Evolutionary conservation across 169 alveolate species (phyloP), one percentile per base, ranked within the genome.

Genomic region (Eimeria brunetti): DNA sequence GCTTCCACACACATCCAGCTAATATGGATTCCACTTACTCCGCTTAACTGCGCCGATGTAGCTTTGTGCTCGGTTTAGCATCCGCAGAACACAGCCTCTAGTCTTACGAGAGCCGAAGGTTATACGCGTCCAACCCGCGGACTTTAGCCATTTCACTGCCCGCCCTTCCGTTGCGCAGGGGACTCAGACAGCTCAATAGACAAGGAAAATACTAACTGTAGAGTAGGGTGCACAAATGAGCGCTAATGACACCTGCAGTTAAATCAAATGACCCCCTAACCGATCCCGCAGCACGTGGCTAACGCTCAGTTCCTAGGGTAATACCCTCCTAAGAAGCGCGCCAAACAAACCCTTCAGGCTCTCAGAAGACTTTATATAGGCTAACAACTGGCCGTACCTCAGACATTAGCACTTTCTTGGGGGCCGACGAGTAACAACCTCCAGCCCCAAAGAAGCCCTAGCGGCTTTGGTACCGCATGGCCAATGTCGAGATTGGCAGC

Each of bases 381-480:
- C 51, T 3, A 38, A 38, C 30, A 8, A n/a, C 38, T 64, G 46
- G 14, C 36, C 5, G 27, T 46, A 27, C 49, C 8, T 46, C 44
- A 9, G 88, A 46, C 44, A 46, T 46, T 6, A 49, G 44, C 27
- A 27, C 20, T 27, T 49, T 78, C 33, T 0, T 30, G 12, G 30
- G 49, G 41, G 64, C 67, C 16, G 8, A 78, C 46, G 46, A 73
- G 14, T 30, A 78, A 51, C 67, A 49, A n/a, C 88, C 88, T 12
- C 88, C 88, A 78, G 88, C 88, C 88, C 88, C 88, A 78, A 76
- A 20, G 53, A 27, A 78, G 88, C 88, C 88, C 88, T 30, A 9
- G 88, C 44, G 12, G 88, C 58, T 27, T 27, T 38, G 67, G 46
- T 46, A 22, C 24, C 24, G 56, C 64, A 78, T 3, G 9, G 67